Conservation (phyloP, 345 rosid genomes). For the Boechera divaricarpa region DNA sequence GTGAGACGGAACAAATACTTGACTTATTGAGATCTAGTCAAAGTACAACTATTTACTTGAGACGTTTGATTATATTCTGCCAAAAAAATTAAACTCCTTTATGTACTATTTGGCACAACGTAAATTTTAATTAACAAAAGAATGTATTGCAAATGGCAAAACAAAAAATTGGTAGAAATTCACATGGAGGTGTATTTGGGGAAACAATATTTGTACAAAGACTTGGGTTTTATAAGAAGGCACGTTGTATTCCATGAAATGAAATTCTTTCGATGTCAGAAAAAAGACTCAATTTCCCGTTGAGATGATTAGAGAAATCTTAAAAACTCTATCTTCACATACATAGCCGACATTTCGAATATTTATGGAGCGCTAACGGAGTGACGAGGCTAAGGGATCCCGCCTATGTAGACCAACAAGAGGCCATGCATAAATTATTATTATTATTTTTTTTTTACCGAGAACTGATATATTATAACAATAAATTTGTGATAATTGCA, state of each 20-base stretch:
- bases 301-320: conserved; percentile 1
- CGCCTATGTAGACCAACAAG: neutral
- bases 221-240: conserved; percentile 19
- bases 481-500: too few relatives aligned
- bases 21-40: conserved; percentile 10
- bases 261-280: conserved; percentile 12
- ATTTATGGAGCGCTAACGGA: neutral
- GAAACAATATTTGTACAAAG: conserved; percentile 14
- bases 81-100: neutral
- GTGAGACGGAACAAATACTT: conserved; percentile 16
- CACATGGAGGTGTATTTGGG: conserved; percentile 7
- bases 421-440: neutral
- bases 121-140: neutral
- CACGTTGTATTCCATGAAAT: conserved; percentile 27
- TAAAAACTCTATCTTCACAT: neutral
- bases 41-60: neutral
- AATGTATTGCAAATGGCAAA: neutral
- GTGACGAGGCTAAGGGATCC: neutral
- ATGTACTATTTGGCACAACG: neutral
- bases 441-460: too few relatives aligned
- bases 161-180: neutral
- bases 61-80: neutral
- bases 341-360: conserved; percentile 15
- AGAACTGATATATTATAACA: too few relatives aligned
- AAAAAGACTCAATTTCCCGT: neutral